Evolutionary conservation across 768 basidiomycete species (phyloP).

Genomic region (Boletellus ananas): DNA sequence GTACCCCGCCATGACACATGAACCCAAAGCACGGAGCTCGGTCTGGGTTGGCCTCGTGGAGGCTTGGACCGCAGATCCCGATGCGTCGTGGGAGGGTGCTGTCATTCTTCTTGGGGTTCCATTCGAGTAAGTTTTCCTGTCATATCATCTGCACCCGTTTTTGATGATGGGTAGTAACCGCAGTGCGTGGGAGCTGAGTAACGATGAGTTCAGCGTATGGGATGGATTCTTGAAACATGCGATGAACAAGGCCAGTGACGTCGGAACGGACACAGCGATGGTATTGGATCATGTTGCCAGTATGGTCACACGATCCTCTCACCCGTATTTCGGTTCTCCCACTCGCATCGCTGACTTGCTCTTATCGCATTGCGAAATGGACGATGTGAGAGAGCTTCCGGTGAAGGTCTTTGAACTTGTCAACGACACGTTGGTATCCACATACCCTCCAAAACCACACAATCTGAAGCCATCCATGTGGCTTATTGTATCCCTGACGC

Average conservation of each 20-base stretch:
- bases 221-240: constrained; percentile 51
- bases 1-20: constrained; percentile 30
- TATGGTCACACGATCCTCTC: constrained; percentile 40
- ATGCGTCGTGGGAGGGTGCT: constrained; percentile 52
- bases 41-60: constrained; percentile 59
- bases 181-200: constrained; percentile 48
- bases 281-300: constrained; percentile 58
- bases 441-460: constrained; percentile 62
- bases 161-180: constrained; percentile 29
- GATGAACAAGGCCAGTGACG: constrained; percentile 55
- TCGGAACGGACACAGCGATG: constrained; percentile 47
- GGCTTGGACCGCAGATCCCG: constrained; percentile 48
- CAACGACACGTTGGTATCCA: constrained; percentile 53
- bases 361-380: constrained; percentile 49
- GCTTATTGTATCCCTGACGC: constrained; percentile 55
- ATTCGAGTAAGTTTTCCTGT: constrained; percentile 49
- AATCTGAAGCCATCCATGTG: constrained; percentile 55
- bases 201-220: constrained; percentile 58
- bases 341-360: constrained; percentile 61
- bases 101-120: constrained; percentile 53
- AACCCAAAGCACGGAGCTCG: constrained; percentile 38
- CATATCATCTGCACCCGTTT: constrained; percentile 2
- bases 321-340: constrained; percentile 38
- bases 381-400: constrained; percentile 52
- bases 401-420: constrained; percentile 52